Evolutionary conservation across 768 basidiomycete species (phyloP).

Genomic region (Hysterangium stoloniferum): DNA sequence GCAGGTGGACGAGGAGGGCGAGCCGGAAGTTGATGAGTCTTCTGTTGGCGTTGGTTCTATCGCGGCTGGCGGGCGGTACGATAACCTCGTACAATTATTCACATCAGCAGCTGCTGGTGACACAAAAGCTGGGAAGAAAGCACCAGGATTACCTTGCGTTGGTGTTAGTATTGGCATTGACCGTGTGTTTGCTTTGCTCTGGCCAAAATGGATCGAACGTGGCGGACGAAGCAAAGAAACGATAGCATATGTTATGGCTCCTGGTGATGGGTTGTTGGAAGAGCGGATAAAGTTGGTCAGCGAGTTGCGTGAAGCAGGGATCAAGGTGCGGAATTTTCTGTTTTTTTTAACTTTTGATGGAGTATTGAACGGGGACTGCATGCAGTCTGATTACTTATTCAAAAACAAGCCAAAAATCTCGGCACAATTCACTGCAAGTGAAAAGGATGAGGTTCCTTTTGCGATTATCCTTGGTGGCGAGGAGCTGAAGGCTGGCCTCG

Average conservation of each 20-base stretch:
- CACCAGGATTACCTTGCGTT: slow-evolving; percentile 70
- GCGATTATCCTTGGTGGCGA: slow-evolving; percentile 86
- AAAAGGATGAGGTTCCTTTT: slow-evolving; percentile 88
- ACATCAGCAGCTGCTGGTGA: slow-evolving; percentile 70
- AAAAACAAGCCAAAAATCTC: slow-evolving; percentile 87
- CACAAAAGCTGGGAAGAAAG: slow-evolving; percentile 47
- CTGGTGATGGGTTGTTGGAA: slow-evolving; percentile 80
- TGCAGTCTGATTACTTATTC: slow-evolving; percentile 83
- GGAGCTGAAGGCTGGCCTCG: slow-evolving; percentile 77
- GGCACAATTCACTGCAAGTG: slow-evolving; percentile 83
- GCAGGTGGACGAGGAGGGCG: slow-evolving; percentile 28
- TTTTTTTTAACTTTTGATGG: not conserved
- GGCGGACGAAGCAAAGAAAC: slow-evolving; percentile 84
- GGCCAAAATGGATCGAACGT: slow-evolving; percentile 76
- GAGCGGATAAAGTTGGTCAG: slow-evolving; percentile 77
- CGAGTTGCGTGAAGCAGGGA: slow-evolving; percentile 76
- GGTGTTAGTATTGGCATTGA: slow-evolving; percentile 92
- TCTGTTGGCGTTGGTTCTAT: slow-evolving; percentile 97
- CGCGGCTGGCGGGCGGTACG: slow-evolving; percentile 97
- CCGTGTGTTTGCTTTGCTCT: slow-evolving; percentile 83
- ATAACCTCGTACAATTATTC: slow-evolving; percentile 91
- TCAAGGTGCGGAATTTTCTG: slow-evolving; percentile 55
- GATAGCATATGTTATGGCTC: slow-evolving; percentile 88
- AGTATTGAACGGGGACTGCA: slow-evolving; percentile 7
- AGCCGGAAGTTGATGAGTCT: slow-evolving; percentile 88